A percentile compares a stretch with the other conserved stretches of the same genome.
Conservation (phyloP, 371 early-diverging fungal species). For the Dinochytrium kinnereticum region DNA sequence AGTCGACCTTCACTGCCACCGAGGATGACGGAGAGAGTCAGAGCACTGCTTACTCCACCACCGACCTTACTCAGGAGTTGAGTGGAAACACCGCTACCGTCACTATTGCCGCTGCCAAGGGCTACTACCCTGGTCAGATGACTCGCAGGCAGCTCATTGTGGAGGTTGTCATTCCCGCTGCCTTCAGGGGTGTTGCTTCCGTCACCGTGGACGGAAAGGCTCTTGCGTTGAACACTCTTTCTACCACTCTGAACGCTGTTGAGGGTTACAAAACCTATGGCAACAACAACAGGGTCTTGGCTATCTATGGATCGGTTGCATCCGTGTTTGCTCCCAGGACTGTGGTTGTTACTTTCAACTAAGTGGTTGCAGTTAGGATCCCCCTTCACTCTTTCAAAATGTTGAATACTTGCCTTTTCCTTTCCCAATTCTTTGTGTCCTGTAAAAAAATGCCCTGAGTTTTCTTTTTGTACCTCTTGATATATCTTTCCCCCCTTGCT, state of each 20-base stretch:
- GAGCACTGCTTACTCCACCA: slow-evolving; percentile 19
- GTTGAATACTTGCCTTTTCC: too few species aligned
- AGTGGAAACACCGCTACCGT: slow-evolving; percentile 11
- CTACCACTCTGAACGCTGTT: background rate
- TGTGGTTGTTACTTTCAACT: slow-evolving; percentile 11
- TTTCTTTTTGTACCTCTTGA: too few species aligned
- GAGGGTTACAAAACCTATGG: slow-evolving; percentile 2
- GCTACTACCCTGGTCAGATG: slow-evolving; percentile 9
- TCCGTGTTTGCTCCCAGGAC: background rate
- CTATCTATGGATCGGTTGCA: slow-evolving; percentile 7
- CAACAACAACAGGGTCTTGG: slow-evolving; percentile 1
- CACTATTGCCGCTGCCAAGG: slow-evolving; percentile 16
- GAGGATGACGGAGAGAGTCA: slow-evolving; percentile 32
- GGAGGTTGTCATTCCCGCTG: slow-evolving; percentile 26
- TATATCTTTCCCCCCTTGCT: too few species aligned
- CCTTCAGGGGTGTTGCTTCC: slow-evolving; percentile 10
- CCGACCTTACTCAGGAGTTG: slow-evolving; percentile 2
- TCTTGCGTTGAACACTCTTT: background rate
- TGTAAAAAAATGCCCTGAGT: too few species aligned
- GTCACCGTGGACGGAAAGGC: slow-evolving; percentile 23
- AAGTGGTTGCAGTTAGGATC: background rate
- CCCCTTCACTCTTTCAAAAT: too few species aligned
- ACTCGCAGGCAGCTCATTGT: slow-evolving; percentile 11
- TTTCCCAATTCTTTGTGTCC: too few species aligned
- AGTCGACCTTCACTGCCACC: slow-evolving; percentile 13